Base-by-base conservation (phyloP, 768 basidiomycete genomes). In the Suillus paluster region DNA sequence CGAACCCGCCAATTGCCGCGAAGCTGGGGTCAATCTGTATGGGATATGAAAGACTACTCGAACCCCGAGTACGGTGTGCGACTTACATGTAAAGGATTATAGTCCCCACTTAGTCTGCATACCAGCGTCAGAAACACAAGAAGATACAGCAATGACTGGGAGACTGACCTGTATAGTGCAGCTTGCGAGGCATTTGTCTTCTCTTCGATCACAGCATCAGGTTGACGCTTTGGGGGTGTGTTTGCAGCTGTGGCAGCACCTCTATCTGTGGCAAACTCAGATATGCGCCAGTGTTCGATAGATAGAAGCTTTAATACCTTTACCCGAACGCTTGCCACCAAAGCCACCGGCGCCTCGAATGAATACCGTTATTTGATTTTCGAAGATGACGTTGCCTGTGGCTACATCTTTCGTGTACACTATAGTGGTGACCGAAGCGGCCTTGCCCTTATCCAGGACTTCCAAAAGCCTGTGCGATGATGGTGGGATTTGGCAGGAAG, bases 271-370 rank as follows among this genome's bases (percentile, higher is more conserved):
- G 4, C 11, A 45, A 19, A 3, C 19, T 55, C 23, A 60, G 34
- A 49, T 42, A 45, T 6, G 19, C 10, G 25, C n/a, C 42, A 46
- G 48, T 44, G 46, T n/a, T 59, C 60, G 60, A 63, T 36, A 4
- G 34, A 38, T n/a, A 23, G 41, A 21, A 39, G 19, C 7, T 27
- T 19, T 41, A 67, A 83, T 69, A 94, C 95, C 93, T 54, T 79
- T 86, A 36, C 95, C 95, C 34, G 75, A 78, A 61, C 93, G 91
- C 79, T 91, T 94, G 19, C 97, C 97, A 3, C 94, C 94, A 74
- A 99, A 97, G 0, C 95, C 96, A n/a, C 97, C 97, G 27, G 92
- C 84, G 2, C 95, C 96, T 60, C 97, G 92, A 64, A 97, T 87
- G 75, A 98, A 92, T 1, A 96, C 81, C 1, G 97, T 99, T 14